Evolutionary conservation across 2,329 filamentous ascomycete genomes (phyloP), one percentile per base, ranked within the genome.

Genomic region (Fusarium albidum): DNA sequence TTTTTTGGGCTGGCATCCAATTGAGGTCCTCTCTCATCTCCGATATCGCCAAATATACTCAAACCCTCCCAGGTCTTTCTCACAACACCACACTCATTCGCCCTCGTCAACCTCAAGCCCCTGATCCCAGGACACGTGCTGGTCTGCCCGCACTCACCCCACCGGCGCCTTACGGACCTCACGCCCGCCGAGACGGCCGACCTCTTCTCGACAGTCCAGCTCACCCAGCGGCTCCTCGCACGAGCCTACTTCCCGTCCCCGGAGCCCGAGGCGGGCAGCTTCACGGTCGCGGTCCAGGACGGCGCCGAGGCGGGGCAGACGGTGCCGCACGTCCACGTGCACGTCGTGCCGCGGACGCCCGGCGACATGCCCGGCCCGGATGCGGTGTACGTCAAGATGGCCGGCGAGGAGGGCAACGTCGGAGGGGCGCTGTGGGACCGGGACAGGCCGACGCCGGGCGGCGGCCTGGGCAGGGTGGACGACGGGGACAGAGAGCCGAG

Each of bases 231-330:
- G 39, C 92, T 96, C 78, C 82, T 97, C 10, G 83, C 83, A 1
- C 74, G 73, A 13, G 73, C 77, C 29, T 86, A 86, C 68, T 86
- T 87, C 61, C 59, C 67, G 9, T 79, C 26, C 73, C 86, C 57
- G 82, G 83, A 66, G 34, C 70, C 74, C 9, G 74, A 81, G 28
- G 89, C 86, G 6, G 86, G 90, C 9, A 90, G 91, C 54, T 89
- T 98, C 76, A 98, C 96, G 70, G 87, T 99, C 42, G 93, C 94
- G 0, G 83, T 99, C n/a, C 95, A 99, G 73, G 95, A 99, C 73
- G 95, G 95, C 15, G 78, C 81, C 27, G 91, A 92, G 54, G 92
- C 95, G 1, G 95, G 95, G 0, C 95, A 99, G 82, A 96, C 92
- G 51, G 94, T 99, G 37, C 82, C 91, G 9, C 95, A 99, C 75